Conservation (phyloP, 345 rosid species). For the Leavenworthia alabamica region DNA sequence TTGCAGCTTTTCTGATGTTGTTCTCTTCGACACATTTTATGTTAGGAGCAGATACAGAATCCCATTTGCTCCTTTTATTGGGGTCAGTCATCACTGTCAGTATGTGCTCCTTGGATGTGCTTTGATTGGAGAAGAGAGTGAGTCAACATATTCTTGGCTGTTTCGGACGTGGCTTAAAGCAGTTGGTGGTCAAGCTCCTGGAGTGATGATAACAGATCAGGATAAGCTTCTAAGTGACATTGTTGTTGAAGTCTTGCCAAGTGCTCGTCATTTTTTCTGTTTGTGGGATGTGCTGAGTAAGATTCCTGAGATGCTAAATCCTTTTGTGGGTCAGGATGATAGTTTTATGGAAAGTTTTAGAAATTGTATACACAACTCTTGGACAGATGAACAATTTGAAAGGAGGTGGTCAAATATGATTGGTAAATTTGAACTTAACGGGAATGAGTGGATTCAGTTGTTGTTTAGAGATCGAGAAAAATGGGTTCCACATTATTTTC, state of each 20-base stretch:
- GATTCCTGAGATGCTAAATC: conserved; percentile 36
- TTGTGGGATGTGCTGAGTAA: conserved; percentile 32
- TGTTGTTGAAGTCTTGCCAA: conserved; percentile 37
- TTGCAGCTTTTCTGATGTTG: conserved; percentile 38
- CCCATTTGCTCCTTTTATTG: conserved; percentile 29
- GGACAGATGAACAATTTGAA: conserved; percentile 42
- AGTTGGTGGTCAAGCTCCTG: conserved; percentile 35
- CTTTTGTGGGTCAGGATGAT: conserved; percentile 29
- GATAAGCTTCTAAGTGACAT: conserved; percentile 33
- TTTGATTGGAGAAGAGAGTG: conserved; percentile 41
- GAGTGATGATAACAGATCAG: conserved; percentile 40
- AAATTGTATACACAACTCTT: conserved; percentile 38
- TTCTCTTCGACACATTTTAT: conserved; percentile 37
- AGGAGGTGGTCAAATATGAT: conserved; percentile 42
- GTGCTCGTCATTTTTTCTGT: conserved; percentile 36
- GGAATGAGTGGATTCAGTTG: conserved; percentile 39
- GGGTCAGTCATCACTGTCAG: conserved; percentile 22
- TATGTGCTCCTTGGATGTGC: conserved; percentile 29
- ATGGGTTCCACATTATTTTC: conserved; percentile 45
- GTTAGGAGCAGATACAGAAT: conserved; percentile 28
- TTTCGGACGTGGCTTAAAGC: conserved; percentile 46
- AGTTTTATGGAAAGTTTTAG: conserved; percentile 36
- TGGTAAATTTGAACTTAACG: conserved; percentile 36
- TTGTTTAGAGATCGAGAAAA: conserved; percentile 40
- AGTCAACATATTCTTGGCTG: conserved; percentile 39